Percentiles rank a stretch among this genome's conserved stretches.
Evolutionary conservation across 768 basidiomycete species (phyloP).

Genomic region (Candolleomyces efflorescens): DNA sequence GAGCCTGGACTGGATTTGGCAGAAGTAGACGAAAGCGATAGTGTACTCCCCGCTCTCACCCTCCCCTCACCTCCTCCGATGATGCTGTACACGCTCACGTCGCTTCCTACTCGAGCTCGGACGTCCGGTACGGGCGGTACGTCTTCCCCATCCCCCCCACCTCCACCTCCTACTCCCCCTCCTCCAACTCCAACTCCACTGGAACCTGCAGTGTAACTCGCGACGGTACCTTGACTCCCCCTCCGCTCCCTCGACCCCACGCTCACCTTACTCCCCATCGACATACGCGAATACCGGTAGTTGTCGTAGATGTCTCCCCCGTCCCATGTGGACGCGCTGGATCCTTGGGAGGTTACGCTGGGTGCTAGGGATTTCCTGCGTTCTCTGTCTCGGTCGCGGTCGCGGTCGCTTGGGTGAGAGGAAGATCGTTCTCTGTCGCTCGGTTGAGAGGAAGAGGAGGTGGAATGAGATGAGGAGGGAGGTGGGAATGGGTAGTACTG

Average conservation of each 20-base stretch:
- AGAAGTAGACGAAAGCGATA: too few species aligned
- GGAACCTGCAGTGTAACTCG: neutral
- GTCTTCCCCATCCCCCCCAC: neutral
- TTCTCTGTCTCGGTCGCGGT: too few species aligned
- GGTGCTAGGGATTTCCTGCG: constrained; percentile 27
- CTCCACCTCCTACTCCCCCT: neutral
- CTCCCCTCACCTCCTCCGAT: constrained; percentile 8
- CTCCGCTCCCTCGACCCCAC: neutral
- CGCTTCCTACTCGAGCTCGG: neutral
- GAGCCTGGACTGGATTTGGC: constrained; percentile 13
- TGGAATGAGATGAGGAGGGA: constrained; percentile 14
- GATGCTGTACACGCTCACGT: neutral
- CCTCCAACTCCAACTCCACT: neutral
- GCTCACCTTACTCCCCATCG: constrained; percentile 34
- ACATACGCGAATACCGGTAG: constrained; percentile 68
- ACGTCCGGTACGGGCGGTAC: constrained; percentile 3
- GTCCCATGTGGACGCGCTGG: constrained; percentile 47
- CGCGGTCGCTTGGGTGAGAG: too few species aligned
- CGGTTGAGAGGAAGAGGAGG: too few species aligned
- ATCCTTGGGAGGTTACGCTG: constrained; percentile 7
- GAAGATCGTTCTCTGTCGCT: too few species aligned
- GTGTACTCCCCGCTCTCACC: constrained; percentile 23
- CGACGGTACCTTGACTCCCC: neutral
- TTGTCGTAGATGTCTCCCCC: constrained; percentile 76
- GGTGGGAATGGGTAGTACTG: constrained; percentile 1